Percentiles rank a stretch among this genome's conserved stretches.
These are phyloP conservation scores for Hippophae gyantsensis DNA, from an alignment of 306 rosid species.

Conservation along the genomic window DNA sequence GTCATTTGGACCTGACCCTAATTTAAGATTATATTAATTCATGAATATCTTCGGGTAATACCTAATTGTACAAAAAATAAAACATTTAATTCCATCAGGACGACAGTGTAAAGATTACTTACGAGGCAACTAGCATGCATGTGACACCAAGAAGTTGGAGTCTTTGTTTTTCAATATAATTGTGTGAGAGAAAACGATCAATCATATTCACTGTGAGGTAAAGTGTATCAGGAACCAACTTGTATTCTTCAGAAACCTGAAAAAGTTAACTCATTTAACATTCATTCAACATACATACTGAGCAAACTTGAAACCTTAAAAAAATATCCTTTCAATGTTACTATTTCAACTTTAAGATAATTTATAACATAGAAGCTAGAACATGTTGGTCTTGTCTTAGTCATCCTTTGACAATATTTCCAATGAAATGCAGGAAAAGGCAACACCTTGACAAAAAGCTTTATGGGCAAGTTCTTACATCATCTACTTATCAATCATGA, in stretches of 20 bases:
- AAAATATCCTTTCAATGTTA: no score
- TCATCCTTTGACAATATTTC: neutral
- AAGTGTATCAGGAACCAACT: constrained; percentile 80
- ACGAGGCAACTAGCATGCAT: constrained; percentile 91
- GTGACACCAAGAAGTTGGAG: constrained; percentile 85
- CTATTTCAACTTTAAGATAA: no score
- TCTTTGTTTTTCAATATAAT: constrained; percentile 44
- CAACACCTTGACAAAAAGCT: neutral
- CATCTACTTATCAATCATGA: no score
- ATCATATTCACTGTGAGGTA: constrained; percentile 80
- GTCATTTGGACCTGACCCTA: no score
- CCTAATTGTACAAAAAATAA: no score
- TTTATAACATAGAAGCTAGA: neutral
- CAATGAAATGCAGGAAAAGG: neutral
- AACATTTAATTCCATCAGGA: no score
- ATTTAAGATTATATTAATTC: no score
- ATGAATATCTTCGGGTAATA: no score
- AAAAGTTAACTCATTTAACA: constrained; percentile 14
- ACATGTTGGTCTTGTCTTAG: neutral
- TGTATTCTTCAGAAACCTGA: constrained; percentile 91
- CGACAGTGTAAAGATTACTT: constrained; percentile 30
- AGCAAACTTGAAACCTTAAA: no score
- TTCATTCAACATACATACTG: neutral
- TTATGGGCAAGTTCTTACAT: neutral
- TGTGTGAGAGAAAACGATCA: constrained; percentile 73